Conservation (phyloP, 208 protist species). For the Trypanosoma caninum region DNA sequence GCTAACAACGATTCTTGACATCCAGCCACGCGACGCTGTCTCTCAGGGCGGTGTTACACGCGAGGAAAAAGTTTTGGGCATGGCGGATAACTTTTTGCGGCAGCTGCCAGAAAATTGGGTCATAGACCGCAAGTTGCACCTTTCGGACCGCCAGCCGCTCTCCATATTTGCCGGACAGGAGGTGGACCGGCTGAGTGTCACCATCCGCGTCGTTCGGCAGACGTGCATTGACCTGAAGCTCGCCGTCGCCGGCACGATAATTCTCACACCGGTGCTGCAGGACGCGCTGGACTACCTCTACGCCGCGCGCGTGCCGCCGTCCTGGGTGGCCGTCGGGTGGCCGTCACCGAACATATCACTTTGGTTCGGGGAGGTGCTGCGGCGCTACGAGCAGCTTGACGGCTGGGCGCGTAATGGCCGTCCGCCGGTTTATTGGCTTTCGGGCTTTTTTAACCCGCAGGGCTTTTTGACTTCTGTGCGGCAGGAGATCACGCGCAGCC, state of each 20-base stretch:
- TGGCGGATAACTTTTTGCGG: conserved; percentile 90
- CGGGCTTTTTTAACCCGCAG: conserved; percentile 99
- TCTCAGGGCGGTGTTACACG: conserved; percentile 85
- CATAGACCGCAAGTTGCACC: conserved; percentile 73
- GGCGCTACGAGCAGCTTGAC: conserved; percentile 94
- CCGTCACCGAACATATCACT: conserved; percentile 94
- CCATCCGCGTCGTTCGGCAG: conserved; percentile 74
- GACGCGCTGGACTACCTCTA: conserved; percentile 95
- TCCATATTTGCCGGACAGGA: conserved; percentile 97
- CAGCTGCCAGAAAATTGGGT: conserved; percentile 91
- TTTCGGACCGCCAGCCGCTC: conserved; percentile 90
- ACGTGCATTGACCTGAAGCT: conserved; percentile 94
- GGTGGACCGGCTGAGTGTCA: conserved; percentile 92
- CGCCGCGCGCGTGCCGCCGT: conserved; percentile 94
- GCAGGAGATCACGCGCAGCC: conserved; percentile 95
- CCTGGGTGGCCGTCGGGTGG: conserved; percentile 96
- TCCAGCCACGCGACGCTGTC: conserved; percentile 92
- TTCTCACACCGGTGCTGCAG: conserved; percentile 95
- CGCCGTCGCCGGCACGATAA: conserved; percentile 97
- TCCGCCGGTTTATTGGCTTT: conserved; percentile 95
- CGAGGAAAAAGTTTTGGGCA: conserved; percentile 91
- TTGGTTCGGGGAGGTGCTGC: conserved; percentile 96
- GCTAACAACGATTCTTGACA: conserved; percentile 95
- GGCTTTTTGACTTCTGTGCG: conserved; percentile 98
- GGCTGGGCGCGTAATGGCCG: conserved; percentile 91